Evolutionary conservation across 805 yeast genomes (phyloP).

Genomic region (Wickerhamomyces rabaulensis): DNA sequence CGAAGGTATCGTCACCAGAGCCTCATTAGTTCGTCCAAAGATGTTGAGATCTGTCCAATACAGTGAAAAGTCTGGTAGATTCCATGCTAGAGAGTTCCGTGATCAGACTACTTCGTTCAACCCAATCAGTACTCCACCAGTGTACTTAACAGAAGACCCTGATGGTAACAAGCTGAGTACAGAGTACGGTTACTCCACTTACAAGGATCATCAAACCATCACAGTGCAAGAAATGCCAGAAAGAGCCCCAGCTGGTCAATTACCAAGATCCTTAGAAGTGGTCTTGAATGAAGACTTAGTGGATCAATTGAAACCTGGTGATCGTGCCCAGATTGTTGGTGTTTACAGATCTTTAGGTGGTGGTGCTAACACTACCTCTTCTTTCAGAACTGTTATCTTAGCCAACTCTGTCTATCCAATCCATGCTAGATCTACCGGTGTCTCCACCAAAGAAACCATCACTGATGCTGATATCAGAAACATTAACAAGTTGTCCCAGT

Average conservation of each 20-base stretch:
- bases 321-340: slow-evolving; percentile 89
- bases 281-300: slow-evolving; percentile 94
- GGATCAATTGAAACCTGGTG: slow-evolving; percentile 92
- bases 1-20: slow-evolving; percentile 93
- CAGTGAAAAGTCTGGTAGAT: slow-evolving; percentile 76
- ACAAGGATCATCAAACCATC: slow-evolving; percentile 89
- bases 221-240: slow-evolving; percentile 98
- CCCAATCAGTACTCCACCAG: slow-evolving; percentile 75
- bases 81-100: slow-evolving; percentile 86
- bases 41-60: slow-evolving; percentile 88
- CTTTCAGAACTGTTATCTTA: slow-evolving; percentile 77
- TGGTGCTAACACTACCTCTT: slow-evolving; percentile 45
- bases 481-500: slow-evolving; percentile 72
- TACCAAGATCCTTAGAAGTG: slow-evolving; percentile 89
- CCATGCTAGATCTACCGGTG: slow-evolving; percentile 84
- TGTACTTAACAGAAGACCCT: slow-evolving; percentile 88
- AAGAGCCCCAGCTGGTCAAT: slow-evolving; percentile 95
- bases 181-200: slow-evolving; percentile 90
- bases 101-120: slow-evolving; percentile 91
- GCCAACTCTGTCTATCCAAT: slow-evolving; percentile 88
- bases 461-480: slow-evolving; percentile 82
- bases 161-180: slow-evolving; percentile 86
- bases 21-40: slow-evolving; percentile 91
- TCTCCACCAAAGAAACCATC: slow-evolving; percentile 61
- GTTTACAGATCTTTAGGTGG: slow-evolving; percentile 90